phyloP scores from a whole-genome alignment of 2,329 filamentous ascomycete species.

The Teratosphaeria gauchensis region DNA sequence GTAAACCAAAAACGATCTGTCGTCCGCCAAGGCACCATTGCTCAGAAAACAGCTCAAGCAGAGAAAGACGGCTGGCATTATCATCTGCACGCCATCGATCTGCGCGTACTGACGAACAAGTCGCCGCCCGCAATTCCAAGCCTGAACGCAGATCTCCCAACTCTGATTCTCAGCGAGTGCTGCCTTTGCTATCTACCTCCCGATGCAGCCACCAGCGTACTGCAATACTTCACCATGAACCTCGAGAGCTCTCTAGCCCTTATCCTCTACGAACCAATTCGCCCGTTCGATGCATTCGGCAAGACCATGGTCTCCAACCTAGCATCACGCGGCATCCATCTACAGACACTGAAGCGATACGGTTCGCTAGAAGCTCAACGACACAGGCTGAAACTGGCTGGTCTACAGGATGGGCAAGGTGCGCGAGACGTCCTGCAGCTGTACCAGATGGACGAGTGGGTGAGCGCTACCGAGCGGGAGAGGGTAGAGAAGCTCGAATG shows the following conservation, averaged over 20 bases:
- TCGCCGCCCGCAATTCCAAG: conserved; percentile 26
- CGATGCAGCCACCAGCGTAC: conserved; percentile 44
- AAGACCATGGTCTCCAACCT: conserved; percentile 88
- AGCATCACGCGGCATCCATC: conserved; percentile 65
- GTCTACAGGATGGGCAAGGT: conserved; percentile 50
- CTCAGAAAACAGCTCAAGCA: conserved; percentile 8
- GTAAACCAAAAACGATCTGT: conserved; percentile 19
- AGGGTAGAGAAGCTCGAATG: conserved; percentile 73
- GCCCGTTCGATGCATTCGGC: conserved; percentile 76
- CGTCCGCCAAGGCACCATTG: conserved; percentile 14
- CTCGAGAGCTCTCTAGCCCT: conserved; percentile 44
- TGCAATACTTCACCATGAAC: conserved; percentile 29
- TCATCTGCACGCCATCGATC: conserved; percentile 52
- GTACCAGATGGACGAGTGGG: conserved; percentile 60
- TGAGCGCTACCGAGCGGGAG: conserved; percentile 60
- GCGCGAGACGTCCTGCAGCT: conserved; percentile 57
- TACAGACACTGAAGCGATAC: conserved; percentile 73
- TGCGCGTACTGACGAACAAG: conserved; percentile 47
- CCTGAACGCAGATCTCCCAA: conserved; percentile 55
- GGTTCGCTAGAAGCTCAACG: conserved; percentile 59
- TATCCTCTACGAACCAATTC: conserved; percentile 81
- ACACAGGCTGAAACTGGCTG: conserved; percentile 53
- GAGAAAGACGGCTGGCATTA: conserved; percentile 32
- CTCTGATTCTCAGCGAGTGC: conserved; percentile 85
- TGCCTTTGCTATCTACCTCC: conserved; percentile 81